Conservation (phyloP, 75 land plant species). For the Selaginella moellendorffii region DNA sequence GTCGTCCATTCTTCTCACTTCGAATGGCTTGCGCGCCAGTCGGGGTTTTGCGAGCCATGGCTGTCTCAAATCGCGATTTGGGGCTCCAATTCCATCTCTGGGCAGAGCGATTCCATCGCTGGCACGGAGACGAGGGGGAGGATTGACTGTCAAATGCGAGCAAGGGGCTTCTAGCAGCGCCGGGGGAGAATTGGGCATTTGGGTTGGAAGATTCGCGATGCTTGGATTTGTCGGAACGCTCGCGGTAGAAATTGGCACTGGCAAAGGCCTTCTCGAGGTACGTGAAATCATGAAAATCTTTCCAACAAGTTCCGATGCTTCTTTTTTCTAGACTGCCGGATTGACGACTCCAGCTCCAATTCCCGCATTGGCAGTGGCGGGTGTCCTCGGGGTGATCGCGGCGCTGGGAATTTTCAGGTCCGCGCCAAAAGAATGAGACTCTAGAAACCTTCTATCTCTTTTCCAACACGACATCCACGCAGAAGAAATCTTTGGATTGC, state of each 20-base stretch:
- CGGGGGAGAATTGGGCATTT: conserved; percentile 49
- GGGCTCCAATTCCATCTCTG: too few relatives aligned
- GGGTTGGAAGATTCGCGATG: conserved; percentile 86
- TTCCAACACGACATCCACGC: too few relatives aligned
- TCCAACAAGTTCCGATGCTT: background rate
- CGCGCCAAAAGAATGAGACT: conserved; percentile 12
- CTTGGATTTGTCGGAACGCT: conserved; percentile 66
- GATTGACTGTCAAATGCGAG: conserved; percentile 36
- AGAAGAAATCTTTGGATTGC: too few relatives aligned
- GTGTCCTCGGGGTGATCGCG: conserved; percentile 42
- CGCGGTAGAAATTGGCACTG: conserved; percentile 64
- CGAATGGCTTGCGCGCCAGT: too few relatives aligned
- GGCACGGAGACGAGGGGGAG: too few relatives aligned
- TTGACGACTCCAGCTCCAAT: conserved; percentile 55
- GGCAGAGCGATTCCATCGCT: too few relatives aligned
- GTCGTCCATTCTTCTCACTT: too few relatives aligned
- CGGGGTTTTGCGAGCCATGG: too few relatives aligned
- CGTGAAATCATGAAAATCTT: background rate
- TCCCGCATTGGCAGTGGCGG: conserved; percentile 52
- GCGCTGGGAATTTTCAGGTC: conserved; percentile 83
- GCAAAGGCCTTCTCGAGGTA: conserved; percentile 91
- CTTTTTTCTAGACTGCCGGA: conserved; percentile 61
- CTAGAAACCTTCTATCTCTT: too few relatives aligned
- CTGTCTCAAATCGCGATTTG: too few relatives aligned
- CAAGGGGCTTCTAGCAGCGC: too few relatives aligned